Evolutionary conservation across 2,329 filamentous ascomycete species (phyloP).

Genomic region (Coleophoma crateriformis): DNA sequence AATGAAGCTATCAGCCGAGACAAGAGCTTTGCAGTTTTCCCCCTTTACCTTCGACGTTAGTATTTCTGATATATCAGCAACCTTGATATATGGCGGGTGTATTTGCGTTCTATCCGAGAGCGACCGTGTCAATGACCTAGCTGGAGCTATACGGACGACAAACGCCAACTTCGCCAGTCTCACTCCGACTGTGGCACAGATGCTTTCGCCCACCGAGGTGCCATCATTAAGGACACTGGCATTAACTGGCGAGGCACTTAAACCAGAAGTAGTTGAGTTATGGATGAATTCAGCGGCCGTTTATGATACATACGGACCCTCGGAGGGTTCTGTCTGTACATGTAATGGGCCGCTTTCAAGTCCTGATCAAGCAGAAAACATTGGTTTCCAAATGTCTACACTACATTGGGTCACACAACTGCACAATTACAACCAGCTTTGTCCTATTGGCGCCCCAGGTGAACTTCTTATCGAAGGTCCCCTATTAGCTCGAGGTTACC

Average conservation of each 20-base stretch:
- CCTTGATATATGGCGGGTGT: constrained; percentile 10
- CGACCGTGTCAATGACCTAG: constrained; percentile 5
- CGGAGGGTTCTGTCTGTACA: constrained; percentile 1
- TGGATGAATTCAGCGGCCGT: constrained; percentile 6
- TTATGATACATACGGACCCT: constrained; percentile 10
- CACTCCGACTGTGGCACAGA: constrained; percentile 1
- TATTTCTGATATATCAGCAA: constrained; percentile 10
- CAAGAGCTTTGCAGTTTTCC: constrained; percentile 11
- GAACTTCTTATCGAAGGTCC: constrained; percentile 17
- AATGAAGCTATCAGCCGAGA: constrained; percentile 2
- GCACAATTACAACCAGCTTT: constrained; percentile 7
- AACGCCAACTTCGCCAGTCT: background rate
- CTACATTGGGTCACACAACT: constrained; percentile 10
- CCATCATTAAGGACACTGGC: constrained; percentile 1
- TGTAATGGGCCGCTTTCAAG: constrained; percentile 8
- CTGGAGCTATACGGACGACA: background rate
- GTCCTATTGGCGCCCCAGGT: constrained; percentile 11
- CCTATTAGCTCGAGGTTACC: constrained; percentile 12
- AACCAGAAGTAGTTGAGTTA: constrained; percentile 7
- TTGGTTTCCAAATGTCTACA: constrained; percentile 6
- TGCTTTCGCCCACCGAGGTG: background rate
- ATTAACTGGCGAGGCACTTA: constrained; percentile 12
- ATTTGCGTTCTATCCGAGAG: constrained; percentile 12
- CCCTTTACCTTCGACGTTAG: constrained; percentile 10
- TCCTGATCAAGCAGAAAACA: constrained; percentile 7